Evolutionary conservation across 2,329 filamentous ascomycete genomes (phyloP).

Genomic region (Lecanicillium sp.): DNA sequence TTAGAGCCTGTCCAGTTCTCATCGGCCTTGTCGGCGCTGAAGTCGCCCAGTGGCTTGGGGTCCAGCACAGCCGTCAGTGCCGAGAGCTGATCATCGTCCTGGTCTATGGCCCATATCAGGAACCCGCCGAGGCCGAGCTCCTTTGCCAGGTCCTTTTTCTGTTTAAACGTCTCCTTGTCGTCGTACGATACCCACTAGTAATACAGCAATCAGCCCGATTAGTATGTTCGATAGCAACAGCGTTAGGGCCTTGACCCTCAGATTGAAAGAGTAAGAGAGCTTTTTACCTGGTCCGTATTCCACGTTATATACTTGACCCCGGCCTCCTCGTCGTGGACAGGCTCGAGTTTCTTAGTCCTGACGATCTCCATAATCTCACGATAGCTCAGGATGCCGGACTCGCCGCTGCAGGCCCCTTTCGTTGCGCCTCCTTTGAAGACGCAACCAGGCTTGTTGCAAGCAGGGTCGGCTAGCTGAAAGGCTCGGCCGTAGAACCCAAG

Average conservation of each 20-base stretch:
- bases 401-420: slow-evolving; percentile 9
- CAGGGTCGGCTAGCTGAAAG: slow-evolving; percentile 13
- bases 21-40: too few species aligned
- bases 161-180: slow-evolving; percentile 25
- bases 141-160: slow-evolving; percentile 18
- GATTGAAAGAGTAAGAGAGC: too few species aligned
- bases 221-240: too few species aligned
- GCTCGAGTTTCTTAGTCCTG: slow-evolving; percentile 10
- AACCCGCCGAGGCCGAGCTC: not conserved
- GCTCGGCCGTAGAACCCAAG: slow-evolving; percentile 26
- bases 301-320: slow-evolving; percentile 14
- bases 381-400: slow-evolving; percentile 2
- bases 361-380: not conserved
- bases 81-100: too few species aligned
- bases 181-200: slow-evolving; percentile 37
- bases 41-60: too few species aligned
- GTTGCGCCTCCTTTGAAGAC: slow-evolving; percentile 11
- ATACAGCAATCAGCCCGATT: too few species aligned
- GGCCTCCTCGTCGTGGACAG: too few species aligned
- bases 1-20: too few species aligned
- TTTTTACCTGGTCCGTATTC: slow-evolving; percentile 12
- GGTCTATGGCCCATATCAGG: not conserved
- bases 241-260: too few species aligned
- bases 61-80: too few species aligned
- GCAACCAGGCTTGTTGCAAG: slow-evolving; percentile 14